These are phyloP conservation scores for Kazachstania africana DNA, from an alignment of 805 yeast species.

Conservation along the genomic window DNA sequence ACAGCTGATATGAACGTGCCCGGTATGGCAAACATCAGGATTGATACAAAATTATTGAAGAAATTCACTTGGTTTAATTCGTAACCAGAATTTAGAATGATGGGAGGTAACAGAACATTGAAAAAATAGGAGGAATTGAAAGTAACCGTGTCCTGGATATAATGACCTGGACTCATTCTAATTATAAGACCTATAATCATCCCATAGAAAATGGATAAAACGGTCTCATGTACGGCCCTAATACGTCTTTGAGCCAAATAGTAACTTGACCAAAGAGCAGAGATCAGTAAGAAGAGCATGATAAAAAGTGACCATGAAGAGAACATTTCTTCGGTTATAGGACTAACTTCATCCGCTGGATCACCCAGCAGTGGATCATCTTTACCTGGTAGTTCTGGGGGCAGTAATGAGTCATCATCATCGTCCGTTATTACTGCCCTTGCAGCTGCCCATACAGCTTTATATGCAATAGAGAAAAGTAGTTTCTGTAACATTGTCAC, in stretches of 20 bases:
- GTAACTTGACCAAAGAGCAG: constrained; percentile 92
- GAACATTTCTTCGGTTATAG: constrained; percentile 88
- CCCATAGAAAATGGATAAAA: constrained; percentile 88
- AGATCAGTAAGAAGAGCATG: constrained; percentile 61
- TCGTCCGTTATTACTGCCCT: constrained; percentile 7
- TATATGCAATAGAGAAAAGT: constrained; percentile 7
- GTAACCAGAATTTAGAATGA: constrained; percentile 90
- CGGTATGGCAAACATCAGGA: constrained; percentile 87
- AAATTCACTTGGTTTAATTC: constrained; percentile 93
- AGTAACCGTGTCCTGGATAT: constrained; percentile 92
- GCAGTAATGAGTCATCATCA: constrained; percentile 31
- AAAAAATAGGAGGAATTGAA: constrained; percentile 91
- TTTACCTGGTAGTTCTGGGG: constrained; percentile 17
- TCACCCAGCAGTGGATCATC: constrained; percentile 34
- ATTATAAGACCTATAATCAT: constrained; percentile 91
- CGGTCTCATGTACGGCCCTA: constrained; percentile 96
- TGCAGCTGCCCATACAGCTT: constrained; percentile 7
- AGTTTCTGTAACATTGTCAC: constrained; percentile 5
- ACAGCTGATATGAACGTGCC: constrained; percentile 91
- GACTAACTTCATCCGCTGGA: constrained; percentile 58
- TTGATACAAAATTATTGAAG: constrained; percentile 83
- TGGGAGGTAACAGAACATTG: constrained; percentile 89
- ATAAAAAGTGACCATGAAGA: constrained; percentile 96
- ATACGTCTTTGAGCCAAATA: constrained; percentile 83
- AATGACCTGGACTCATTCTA: constrained; percentile 88